Base-by-base conservation (phyloP, 805 yeast genomes). In the Saturnispora gosingensis region DNA sequence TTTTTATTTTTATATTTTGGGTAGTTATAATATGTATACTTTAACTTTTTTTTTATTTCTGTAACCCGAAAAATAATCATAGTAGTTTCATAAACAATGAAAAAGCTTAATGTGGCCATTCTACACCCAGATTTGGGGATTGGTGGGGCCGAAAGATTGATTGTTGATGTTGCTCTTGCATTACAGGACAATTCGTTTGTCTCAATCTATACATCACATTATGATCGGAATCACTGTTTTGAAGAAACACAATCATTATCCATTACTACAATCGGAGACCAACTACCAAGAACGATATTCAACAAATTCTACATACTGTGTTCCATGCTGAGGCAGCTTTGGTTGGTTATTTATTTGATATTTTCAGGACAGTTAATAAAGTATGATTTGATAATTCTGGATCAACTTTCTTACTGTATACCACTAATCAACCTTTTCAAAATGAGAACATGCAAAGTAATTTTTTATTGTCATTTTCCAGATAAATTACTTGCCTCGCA, bases 131-230 rank as follows among this genome's bases (percentile, higher is more conserved):
- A 93, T 68, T 70, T 93, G 50, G 99, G 99, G 0, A 91, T 91
- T 52, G 99, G 89, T 5, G 99, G 99, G 4, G 99, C 99, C 1
- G 99, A 93, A 64, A 74, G 99, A 53, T 74, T 95, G n/a, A 89
- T 93, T 2, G 96, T 93, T 1, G 99, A 93, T 67, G 89, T 95
- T 3, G 99, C 98, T 0, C 72, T 88, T 3, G 96, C 96, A 0
- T 69, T 93, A 27, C 88, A 91, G 61, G 74, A 79, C 2, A 81
- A 82, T 5, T 32, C 45, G 18, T 55, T 73, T 72, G 81, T 93
- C 10, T 73, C 75, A 2, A 75, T 90, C 5, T 88, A 75, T 68
- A 91, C 99, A 0, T 89, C 97, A 0, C 96, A 93, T 63, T 90
- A 96, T 67, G 97, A 93, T 65, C 74, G 66, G 52, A 64, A 70